Evolutionary conservation across 345 rosid genomes (phyloP).

Genomic region (Reutealis trisperma): DNA sequence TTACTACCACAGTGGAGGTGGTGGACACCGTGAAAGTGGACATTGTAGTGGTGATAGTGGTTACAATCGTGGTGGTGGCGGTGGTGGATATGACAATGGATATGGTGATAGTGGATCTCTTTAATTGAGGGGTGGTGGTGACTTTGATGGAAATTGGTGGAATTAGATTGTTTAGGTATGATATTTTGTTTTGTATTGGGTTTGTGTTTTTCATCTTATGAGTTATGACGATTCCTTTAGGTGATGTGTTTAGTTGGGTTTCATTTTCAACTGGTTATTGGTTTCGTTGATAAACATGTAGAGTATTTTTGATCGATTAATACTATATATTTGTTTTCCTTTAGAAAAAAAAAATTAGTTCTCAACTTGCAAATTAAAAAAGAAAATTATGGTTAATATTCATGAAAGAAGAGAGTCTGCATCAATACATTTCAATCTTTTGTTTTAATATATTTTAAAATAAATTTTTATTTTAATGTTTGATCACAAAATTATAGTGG

Average conservation of each 20-base stretch:
- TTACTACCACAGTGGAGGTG: slow-evolving; percentile 44
- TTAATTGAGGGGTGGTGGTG: slow-evolving; percentile 55
- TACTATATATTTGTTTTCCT: not conserved
- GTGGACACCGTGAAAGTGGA: slow-evolving; percentile 42
- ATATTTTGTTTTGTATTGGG: not conserved
- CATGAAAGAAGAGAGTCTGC: too few relatives aligned
- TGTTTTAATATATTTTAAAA: too few relatives aligned
- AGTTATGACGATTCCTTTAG: not conserved
- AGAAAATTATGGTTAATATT: too few relatives aligned
- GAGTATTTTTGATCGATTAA: slow-evolving; percentile 19
- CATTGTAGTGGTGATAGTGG: slow-evolving; percentile 43
- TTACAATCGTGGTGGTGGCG: slow-evolving; percentile 26
- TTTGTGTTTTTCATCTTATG: not conserved
- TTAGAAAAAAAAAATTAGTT: not conserved
- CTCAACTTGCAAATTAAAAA: not conserved
- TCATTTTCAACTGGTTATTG: not conserved
- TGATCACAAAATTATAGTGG: too few relatives aligned
- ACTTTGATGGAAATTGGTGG: slow-evolving; percentile 61
- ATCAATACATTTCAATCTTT: too few relatives aligned
- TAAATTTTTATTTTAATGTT: too few relatives aligned
- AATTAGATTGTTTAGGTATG: slow-evolving; percentile 20
- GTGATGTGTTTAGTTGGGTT: not conserved
- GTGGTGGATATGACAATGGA: slow-evolving; percentile 40
- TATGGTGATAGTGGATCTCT: slow-evolving; percentile 49
- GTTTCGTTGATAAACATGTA: not conserved